Percentiles rank a stretch among this genome's conserved stretches.
phyloP scores from a whole-genome alignment of 139 green algal genomes.

The Choricystis sp. region DNA sequence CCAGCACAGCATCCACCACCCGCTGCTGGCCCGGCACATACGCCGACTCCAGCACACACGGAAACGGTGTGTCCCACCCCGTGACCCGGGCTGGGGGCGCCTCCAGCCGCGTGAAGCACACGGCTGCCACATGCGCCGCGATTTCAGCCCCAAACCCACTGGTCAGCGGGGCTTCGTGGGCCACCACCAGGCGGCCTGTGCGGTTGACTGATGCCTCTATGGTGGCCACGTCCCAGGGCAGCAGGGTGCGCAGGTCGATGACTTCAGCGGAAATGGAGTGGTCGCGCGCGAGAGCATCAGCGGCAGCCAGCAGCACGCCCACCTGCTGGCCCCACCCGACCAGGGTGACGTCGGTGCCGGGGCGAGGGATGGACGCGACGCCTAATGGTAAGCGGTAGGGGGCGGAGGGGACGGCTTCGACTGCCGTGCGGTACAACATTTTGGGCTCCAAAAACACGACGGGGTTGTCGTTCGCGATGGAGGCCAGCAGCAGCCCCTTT shows the following conservation, averaged over 20 bases:
- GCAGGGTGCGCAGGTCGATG: constrained; percentile 72
- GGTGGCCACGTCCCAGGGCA: constrained; percentile 52
- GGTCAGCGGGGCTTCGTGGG: constrained; percentile 78
- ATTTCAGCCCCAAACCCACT: constrained; percentile 76
- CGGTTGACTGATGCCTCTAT: constrained; percentile 36
- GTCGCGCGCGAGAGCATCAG: constrained; percentile 18
- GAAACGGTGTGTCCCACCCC: constrained; percentile 83
- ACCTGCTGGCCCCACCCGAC: constrained; percentile 89
- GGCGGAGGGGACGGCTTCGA: constrained; percentile 60
- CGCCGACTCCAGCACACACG: constrained; percentile 53
- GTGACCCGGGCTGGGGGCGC: constrained; percentile 54
- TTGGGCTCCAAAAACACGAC: constrained; percentile 90
- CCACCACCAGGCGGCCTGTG: constrained; percentile 64
- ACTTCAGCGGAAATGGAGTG: constrained; percentile 61
- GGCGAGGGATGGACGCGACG: constrained; percentile 27
- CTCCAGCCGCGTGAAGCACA: constrained; percentile 58
- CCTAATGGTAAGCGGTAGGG: constrained; percentile 61
- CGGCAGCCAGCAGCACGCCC: constrained; percentile 28
- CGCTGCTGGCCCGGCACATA: constrained; percentile 51
- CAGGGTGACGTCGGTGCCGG: constrained; percentile 69
- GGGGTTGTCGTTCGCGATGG: constrained; percentile 62
- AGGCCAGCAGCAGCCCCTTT: constrained; percentile 73
- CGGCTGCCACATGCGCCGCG: constrained; percentile 39
- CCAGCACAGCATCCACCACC: constrained; percentile 36
- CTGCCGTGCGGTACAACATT: constrained; percentile 76